A percentile compares a stretch with the other conserved stretches of the same genome.
Conservation (phyloP, 768 basidiomycete genomes). For the Mycena olivaceomarginata region DNA sequence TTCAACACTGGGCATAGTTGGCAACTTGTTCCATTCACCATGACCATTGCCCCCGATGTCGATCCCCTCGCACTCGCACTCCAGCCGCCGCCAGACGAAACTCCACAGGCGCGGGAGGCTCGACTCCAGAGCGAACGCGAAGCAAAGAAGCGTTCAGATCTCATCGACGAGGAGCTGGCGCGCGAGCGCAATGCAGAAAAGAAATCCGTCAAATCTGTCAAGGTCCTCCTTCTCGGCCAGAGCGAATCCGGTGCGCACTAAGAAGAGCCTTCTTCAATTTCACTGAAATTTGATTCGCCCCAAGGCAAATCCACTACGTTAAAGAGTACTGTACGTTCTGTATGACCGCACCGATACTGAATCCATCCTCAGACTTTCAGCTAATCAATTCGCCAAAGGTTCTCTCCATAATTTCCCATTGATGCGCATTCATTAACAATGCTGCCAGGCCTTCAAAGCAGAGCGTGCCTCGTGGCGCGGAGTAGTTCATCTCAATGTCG, state of each 20-base stretch:
- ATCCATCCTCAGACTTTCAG: conserved; percentile 57
- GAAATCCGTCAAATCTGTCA: conserved; percentile 58
- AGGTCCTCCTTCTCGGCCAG: conserved; percentile 67
- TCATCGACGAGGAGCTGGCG: conserved; percentile 65
- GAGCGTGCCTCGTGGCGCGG: conserved; percentile 67
- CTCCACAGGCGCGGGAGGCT: conserved; percentile 51
- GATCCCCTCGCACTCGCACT: conserved; percentile 63
- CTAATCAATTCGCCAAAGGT: conserved; percentile 64
- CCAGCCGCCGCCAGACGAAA: conserved; percentile 61
- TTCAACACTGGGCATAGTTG: neutral
- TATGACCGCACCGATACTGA: neutral
- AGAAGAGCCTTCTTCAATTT: neutral
- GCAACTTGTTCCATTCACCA: conserved; percentile 2
- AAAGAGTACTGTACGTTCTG: conserved; percentile 63
- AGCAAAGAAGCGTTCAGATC: conserved; percentile 64
- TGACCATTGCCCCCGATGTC: conserved; percentile 44
- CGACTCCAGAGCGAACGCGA: conserved; percentile 60
- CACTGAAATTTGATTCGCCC: neutral
- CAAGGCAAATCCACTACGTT: conserved; percentile 76
- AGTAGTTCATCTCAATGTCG: conserved; percentile 70
- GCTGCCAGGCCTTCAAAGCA: conserved; percentile 57
- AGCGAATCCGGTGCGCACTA: conserved; percentile 69
- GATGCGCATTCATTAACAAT: neutral
- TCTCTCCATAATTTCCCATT: neutral
- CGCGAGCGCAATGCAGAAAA: conserved; percentile 59